Base-by-base conservation (phyloP, 805 yeast genomes). In the Danielozyma ontarioensis region DNA sequence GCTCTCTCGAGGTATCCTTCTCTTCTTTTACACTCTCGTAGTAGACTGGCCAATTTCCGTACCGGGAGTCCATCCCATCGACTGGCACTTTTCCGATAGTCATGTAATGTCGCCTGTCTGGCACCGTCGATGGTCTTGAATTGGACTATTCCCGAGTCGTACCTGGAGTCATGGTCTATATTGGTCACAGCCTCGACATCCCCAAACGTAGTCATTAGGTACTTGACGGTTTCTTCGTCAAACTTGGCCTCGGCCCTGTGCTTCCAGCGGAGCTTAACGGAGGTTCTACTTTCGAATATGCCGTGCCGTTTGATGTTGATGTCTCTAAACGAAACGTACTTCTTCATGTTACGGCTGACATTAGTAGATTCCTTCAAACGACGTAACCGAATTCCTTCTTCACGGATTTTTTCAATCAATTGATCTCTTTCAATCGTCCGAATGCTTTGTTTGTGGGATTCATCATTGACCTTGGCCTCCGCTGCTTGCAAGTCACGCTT, bases 191-290 rank as follows among this genome's bases (percentile, higher is more conserved):
- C 19, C 11, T 24, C 35, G 3, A 73, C 47, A 0, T 55, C 41
- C 1, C 80, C 80, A 50, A 74, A 74, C 2, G 64, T 64, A 13
- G 45, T 43, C 76, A 74, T 69, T 17, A 74, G 51, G 29, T 57
- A 49, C 15, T 26, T 16, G 14, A 74, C 47, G 2, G 63, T 49
- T 1, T 57, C 66, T 1, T 39, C 42, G 15, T 53, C 55, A 14
- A 71, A 48, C 14, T 52, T 37, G 1, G 47, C 63, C 12, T 47
- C 44, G 4, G 57, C 57, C 36, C 60, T 60, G 29, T 59, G 55
- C 42, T 72, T 73, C 78, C 79, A 74, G 41, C 57, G 63, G 17
- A 74, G 55, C 17, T 50, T 37, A 16, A 65, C 62, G 22, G 28
- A 32, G 19, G 7, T 25, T 27, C 7, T 10, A 3, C 17, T 11